Base-by-base conservation (phyloP, 192 early-diverging fungal genomes). In the Polychytrium aggregatum region DNA sequence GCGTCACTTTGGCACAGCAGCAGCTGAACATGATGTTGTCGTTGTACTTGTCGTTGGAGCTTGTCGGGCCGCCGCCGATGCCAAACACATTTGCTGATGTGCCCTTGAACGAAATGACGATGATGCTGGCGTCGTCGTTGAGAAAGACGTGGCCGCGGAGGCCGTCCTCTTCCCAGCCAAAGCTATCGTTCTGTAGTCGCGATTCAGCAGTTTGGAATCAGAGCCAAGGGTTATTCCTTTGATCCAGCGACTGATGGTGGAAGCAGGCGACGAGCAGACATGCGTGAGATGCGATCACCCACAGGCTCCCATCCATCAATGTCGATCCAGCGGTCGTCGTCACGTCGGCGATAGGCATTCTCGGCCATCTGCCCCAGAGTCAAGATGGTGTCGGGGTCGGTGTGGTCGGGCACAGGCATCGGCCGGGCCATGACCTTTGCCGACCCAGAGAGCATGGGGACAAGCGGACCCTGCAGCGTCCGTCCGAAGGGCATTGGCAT, bases 21-120 rank as follows among this genome's bases (percentile, higher is more conserved):
- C 94, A 97, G 1, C 87, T 90, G 56, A 94, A 97, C 51, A 96
- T 75, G 11, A 85, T 72, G 62, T 96, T 97, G 71, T 96, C 92
- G 38, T 71, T 71, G 20, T 57, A 51, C 46, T 74, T 74, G 43
- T 74, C 70, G 25, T 49, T 33, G 6, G 30, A 29, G 21, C 41
- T 48, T 2, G 65, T 67, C 24, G 44, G 46, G 0, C 65, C 63
- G n/a, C 59, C 57, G 21, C 63, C 59, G 17, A 61, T 50, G 24
- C 33, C 53, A 65, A 59, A 34, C 46, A 60, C 16, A 46, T 60
- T 33, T 26, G 48, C 40, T 1, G 66, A 70, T 17, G 71, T 73
- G 4, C 94, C 94, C 60, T 97, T 97, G 46, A 92, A 69, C 21
- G 84, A 72, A 29, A 97, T 70, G 42, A 92, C 71, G 30, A 92